Percentiles rank a stretch among this genome's conserved stretches.
Evolutionary conservation across 257 asterid species (phyloP).

Genomic region (Prunella vulgaris): DNA sequence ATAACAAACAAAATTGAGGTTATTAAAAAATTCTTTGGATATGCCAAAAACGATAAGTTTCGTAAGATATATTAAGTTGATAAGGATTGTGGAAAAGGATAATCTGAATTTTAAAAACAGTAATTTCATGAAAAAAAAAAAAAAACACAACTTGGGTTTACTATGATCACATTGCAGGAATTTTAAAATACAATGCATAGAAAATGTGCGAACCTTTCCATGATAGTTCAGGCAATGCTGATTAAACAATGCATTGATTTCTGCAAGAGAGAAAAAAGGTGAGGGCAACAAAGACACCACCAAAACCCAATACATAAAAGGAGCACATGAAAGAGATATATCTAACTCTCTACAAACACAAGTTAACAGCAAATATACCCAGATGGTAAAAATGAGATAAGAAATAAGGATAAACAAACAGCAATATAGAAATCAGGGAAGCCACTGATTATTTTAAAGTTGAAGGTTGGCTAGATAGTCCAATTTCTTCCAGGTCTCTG

Average conservation of each 20-base stretch:
- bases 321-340: conserved; percentile 10
- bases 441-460: not conserved
- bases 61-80: not conserved
- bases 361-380: conserved; percentile 1
- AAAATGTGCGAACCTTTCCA: conserved; percentile 73
- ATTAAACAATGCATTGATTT: conserved; percentile 70
- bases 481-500: not conserved
- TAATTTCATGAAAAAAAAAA: not conserved
- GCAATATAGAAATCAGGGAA: not conserved
- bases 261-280: conserved; percentile 45
- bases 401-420: not conserved
- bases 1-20: not conserved
- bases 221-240: conserved; percentile 72
- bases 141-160: not conserved
- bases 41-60: not conserved
- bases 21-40: not conserved
- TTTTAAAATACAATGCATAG: conserved; percentile 9
- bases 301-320: not conserved
- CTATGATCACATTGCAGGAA: not conserved
- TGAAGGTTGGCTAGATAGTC: not conserved
- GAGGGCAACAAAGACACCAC: conserved; percentile 9
- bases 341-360: not conserved
- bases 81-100: not conserved
- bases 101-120: not conserved
- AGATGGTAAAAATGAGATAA: not conserved